These are phyloP conservation scores for Fusarium ramigenum DNA, from an alignment of 2,329 filamentous ascomycete genomes.

Conservation along the genomic window DNA sequence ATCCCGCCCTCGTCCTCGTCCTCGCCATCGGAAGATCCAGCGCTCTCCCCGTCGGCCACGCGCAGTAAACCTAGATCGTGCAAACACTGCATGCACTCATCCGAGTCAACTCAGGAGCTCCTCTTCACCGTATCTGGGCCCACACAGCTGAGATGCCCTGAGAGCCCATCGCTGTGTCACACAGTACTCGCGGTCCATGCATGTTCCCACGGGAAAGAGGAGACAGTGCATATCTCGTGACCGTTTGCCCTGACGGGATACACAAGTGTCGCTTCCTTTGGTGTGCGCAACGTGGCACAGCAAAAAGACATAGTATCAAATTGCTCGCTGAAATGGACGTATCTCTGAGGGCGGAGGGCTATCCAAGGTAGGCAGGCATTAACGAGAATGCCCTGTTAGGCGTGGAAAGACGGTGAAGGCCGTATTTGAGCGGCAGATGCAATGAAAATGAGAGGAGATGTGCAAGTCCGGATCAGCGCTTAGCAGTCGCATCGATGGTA, in stretches of 20 bases:
- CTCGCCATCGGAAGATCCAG: constrained; percentile 33
- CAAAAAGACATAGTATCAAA: constrained; percentile 35
- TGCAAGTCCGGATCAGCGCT: not conserved
- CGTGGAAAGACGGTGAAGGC: constrained; percentile 4
- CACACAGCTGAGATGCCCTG: not conserved
- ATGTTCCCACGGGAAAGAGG: constrained; percentile 9
- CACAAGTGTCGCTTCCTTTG: constrained; percentile 38
- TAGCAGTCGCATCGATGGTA: constrained; percentile 70
- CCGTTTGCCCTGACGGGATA: constrained; percentile 17
- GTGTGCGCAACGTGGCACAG: constrained; percentile 37
- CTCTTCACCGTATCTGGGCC: constrained; percentile 30
- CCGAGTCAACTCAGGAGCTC: constrained; percentile 12
- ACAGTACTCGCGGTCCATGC: constrained; percentile 15
- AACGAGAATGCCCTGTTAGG: constrained; percentile 32
- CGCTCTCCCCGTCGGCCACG: constrained; percentile 13
- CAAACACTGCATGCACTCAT: constrained; percentile 20
- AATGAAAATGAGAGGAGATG: not conserved
- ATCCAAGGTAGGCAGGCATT: constrained; percentile 45
- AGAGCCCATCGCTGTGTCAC: constrained; percentile 14
- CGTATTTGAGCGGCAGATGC: not conserved
- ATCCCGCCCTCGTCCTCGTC: constrained; percentile 7
- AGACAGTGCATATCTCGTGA: constrained; percentile 5
- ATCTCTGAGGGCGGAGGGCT: not conserved
- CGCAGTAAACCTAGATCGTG: constrained; percentile 18
- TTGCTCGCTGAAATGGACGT: constrained; percentile 24